These are phyloP conservation scores for Eimeria zaria DNA, from an alignment of 169 alveolate species.

Conservation along the genomic window DNA sequence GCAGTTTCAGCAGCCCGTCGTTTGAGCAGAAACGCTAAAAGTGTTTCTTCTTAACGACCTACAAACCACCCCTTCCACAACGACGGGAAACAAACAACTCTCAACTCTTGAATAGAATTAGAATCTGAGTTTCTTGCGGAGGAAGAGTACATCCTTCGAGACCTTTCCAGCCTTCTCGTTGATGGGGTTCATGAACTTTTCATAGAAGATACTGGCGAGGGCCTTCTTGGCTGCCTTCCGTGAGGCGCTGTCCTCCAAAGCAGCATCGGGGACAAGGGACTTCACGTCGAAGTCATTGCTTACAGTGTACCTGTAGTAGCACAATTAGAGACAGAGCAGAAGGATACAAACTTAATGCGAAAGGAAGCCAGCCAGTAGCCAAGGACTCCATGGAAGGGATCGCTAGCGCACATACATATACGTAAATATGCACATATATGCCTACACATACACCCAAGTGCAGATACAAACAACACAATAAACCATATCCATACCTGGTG, in stretches of 20 bases:
- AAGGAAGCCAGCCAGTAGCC: not conserved
- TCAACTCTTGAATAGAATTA: conserved; percentile 16
- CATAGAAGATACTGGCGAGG: conserved; percentile 79
- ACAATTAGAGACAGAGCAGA: not conserved
- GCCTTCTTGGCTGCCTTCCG: conserved; percentile 85
- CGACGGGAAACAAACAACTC: not conserved
- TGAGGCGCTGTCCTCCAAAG: conserved; percentile 75
- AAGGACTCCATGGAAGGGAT: not conserved
- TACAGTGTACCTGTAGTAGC: conserved; percentile 56
- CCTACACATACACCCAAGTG: not conserved
- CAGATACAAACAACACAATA: too few species aligned
- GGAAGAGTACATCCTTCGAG: conserved; percentile 84
- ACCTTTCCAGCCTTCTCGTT: conserved; percentile 86
- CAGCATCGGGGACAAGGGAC: conserved; percentile 83
- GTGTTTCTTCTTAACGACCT: not conserved
- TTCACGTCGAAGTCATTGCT: conserved; percentile 85
- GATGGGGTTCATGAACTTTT: conserved; percentile 85
- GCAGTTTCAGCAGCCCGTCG: not conserved
- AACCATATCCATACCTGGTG: conserved; percentile 96
- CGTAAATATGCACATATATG: not conserved
- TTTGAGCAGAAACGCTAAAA: not conserved
- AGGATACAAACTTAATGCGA: not conserved
- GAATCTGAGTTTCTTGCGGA: conserved; percentile 87
- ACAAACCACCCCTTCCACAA: not conserved
- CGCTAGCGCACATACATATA: not conserved